Evolutionary conservation across 257 asterid genomes (phyloP).

Genomic region (Solanum sejunctum): DNA sequence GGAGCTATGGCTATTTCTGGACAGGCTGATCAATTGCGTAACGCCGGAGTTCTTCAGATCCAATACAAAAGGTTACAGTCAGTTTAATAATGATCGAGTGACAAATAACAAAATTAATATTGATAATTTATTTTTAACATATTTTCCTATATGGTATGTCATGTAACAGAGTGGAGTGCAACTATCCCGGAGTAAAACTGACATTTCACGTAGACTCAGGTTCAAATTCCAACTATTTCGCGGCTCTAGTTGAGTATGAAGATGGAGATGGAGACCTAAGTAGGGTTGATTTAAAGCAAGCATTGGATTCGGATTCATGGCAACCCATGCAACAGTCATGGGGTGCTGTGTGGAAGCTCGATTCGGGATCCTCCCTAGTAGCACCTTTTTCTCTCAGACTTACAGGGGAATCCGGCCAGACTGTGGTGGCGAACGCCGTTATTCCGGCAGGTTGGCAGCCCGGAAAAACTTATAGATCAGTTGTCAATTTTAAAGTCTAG

Average conservation of each 20-base stretch:
- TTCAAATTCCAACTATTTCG: slow-evolving; percentile 54
- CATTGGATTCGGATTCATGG: slow-evolving; percentile 34
- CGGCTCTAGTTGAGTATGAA: slow-evolving; percentile 46
- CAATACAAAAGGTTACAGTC: slow-evolving; percentile 42
- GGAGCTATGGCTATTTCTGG: slow-evolving; percentile 67
- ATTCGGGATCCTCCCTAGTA: slow-evolving; percentile 15
- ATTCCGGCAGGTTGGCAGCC: slow-evolving; percentile 67
- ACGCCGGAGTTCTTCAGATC: slow-evolving; percentile 46
- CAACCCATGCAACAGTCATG: slow-evolving; percentile 46
- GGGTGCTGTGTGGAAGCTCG: slow-evolving; percentile 73
- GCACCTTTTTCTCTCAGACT: slow-evolving; percentile 55
- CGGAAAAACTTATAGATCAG: slow-evolving; percentile 46
- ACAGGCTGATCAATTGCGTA: slow-evolving; percentile 39
- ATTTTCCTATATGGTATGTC: background rate
- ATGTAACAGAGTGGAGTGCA: slow-evolving; percentile 44
- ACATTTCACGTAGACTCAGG: slow-evolving; percentile 69
- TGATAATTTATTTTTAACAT: background rate
- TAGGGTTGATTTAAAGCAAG: slow-evolving; percentile 38
- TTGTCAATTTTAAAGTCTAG: slow-evolving; percentile 36
- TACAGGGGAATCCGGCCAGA: slow-evolving; percentile 36
- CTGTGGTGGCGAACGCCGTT: slow-evolving; percentile 42
- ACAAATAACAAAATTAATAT: too few relatives aligned
- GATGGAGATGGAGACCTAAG: slow-evolving; percentile 47
- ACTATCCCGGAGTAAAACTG: slow-evolving; percentile 43
- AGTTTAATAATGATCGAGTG: background rate